A percentile compares a stretch with the other conserved stretches of the same genome.
phyloP scores from a whole-genome alignment of 129 eudicot species.

The Artemisia tridentata region DNA sequence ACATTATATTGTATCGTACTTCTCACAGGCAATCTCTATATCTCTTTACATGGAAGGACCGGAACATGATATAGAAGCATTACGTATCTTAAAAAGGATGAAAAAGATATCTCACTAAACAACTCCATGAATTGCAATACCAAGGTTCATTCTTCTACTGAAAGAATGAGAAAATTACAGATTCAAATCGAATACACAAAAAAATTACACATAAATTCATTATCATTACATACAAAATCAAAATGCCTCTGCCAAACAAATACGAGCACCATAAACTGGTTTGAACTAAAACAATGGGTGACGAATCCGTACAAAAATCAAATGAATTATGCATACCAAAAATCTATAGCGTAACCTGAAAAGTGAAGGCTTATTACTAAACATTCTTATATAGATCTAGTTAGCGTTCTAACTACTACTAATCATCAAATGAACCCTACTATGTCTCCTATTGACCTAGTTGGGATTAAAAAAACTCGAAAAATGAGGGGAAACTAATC shows the following conservation, averaged over 20 bases:
- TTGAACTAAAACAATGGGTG: too few relatives aligned
- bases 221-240: not conserved
- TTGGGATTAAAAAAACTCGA: not conserved
- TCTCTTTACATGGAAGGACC: constrained; percentile 11
- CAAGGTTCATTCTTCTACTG: too few relatives aligned
- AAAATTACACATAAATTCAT: not conserved
- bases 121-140: not conserved
- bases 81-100: constrained; percentile 1
- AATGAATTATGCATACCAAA: too few relatives aligned
- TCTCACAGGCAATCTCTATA: constrained; percentile 8
- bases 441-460: too few relatives aligned
- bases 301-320: too few relatives aligned
- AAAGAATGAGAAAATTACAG: too few relatives aligned
- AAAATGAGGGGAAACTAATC: not conserved
- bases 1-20: constrained; percentile 31
- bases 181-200: not conserved
- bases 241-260: not conserved
- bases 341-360: too few relatives aligned
- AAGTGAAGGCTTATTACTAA: too few relatives aligned
- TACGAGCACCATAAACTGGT: too few relatives aligned
- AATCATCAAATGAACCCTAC: too few relatives aligned
- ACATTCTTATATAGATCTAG: too few relatives aligned
- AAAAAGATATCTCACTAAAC: not conserved
- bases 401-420: too few relatives aligned
- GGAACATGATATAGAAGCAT: constrained; percentile 21